Conservation (phyloP, 305 asterid species). For the Striga hermonthica region DNA sequence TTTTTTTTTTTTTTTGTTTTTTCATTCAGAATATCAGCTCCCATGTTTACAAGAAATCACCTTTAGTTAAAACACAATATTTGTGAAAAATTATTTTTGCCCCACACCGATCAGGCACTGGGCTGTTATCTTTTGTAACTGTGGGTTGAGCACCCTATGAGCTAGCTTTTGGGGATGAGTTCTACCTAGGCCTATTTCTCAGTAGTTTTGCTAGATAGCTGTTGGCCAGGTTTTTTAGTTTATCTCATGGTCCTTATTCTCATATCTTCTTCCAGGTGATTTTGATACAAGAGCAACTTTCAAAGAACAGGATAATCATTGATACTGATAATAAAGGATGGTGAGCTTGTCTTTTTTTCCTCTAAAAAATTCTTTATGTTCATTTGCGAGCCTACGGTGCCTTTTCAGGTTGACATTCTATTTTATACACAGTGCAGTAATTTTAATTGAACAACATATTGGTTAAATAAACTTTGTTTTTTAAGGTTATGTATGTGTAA, state of each 20-base stretch:
- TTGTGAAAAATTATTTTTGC: no score
- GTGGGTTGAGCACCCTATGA: no score
- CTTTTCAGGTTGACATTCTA: conserved; percentile 16
- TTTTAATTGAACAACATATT: conserved; percentile 25
- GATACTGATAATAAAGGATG: conserved; percentile 87
- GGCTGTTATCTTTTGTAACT: no score
- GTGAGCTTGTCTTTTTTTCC: conserved; percentile 42
- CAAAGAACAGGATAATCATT: conserved; percentile 90
- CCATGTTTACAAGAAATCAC: no score
- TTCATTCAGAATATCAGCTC: no score
- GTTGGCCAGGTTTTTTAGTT: not conserved
- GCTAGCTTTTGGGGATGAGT: no score
- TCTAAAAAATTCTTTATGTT: conserved; percentile 12
- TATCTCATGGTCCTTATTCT: conserved; percentile 32
- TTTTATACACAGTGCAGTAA: conserved; percentile 13
- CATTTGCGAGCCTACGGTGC: conserved; percentile 3
- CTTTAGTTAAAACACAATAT: no score
- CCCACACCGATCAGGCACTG: no score
- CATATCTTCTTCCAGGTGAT: conserved; percentile 60
- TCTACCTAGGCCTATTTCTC: no score
- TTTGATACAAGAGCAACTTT: conserved; percentile 95
- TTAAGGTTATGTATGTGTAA: conserved; percentile 20
- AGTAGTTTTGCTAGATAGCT: no score
- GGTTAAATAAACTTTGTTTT: conserved; percentile 17
- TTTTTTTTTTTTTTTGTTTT: no score